Conservation (phyloP, 148 eudicot genomes). For the Simmondsia chinensis region DNA sequence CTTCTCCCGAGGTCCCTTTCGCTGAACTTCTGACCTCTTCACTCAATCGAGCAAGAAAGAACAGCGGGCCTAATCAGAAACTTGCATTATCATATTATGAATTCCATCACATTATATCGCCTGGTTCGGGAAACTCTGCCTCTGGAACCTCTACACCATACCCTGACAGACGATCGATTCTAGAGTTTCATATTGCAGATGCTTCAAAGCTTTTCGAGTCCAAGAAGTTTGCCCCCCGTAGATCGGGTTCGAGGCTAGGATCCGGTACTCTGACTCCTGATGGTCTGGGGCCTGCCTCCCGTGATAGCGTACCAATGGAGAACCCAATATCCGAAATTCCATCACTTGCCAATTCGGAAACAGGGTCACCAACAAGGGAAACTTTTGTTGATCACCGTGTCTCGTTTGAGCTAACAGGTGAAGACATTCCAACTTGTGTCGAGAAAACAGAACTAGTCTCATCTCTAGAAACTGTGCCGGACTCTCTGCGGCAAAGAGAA, state of each 20-base stretch:
- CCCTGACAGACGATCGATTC: slow-evolving; percentile 38
- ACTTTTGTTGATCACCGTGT: slow-evolving; percentile 53
- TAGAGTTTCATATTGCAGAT: slow-evolving; percentile 52
- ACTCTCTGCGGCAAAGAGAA: slow-evolving; percentile 19
- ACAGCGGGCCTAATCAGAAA: slow-evolving; percentile 45
- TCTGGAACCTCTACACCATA: slow-evolving; percentile 91
- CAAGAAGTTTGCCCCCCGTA: slow-evolving; percentile 43
- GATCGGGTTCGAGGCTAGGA: slow-evolving; percentile 81
- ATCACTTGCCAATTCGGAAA: slow-evolving; percentile 51
- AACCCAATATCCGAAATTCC: slow-evolving; percentile 49
- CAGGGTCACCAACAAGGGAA: slow-evolving; percentile 34
- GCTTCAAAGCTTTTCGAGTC: slow-evolving; percentile 65
- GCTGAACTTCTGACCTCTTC: slow-evolving; percentile 76
- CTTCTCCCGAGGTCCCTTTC: slow-evolving; percentile 95
- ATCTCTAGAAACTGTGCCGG: slow-evolving; percentile 8
- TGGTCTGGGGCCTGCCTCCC: slow-evolving; percentile 44
- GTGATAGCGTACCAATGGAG: slow-evolving; percentile 25
- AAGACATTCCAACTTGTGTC: slow-evolving; percentile 25
- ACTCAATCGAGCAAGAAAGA: slow-evolving; percentile 50
- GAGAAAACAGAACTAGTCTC: slow-evolving; percentile 16
- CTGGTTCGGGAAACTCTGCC: slow-evolving; percentile 75
- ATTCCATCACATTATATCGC: slow-evolving; percentile 76
- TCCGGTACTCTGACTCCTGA: slow-evolving; percentile 76
- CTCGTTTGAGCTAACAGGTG: slow-evolving; percentile 58
- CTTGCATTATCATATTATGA: slow-evolving; percentile 61